Conservation (phyloP, 2,329 filamentous ascomycete species). For the Microsporum ferrugineum region DNA sequence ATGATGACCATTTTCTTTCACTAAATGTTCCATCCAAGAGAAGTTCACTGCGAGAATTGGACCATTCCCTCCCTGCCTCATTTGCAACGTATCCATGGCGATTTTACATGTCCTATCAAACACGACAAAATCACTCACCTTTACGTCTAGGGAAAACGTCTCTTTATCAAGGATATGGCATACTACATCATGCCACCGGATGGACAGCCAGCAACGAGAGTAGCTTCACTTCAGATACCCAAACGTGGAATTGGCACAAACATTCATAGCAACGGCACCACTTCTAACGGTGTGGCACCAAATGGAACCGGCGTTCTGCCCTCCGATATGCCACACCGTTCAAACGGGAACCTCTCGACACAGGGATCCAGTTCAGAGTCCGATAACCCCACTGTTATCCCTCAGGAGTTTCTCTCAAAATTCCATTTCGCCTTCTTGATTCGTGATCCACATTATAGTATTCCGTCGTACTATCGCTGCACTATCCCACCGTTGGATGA, state of each 20-base stretch:
- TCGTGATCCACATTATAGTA: constrained; percentile 81
- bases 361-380: constrained; percentile 45
- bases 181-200: constrained; percentile 79
- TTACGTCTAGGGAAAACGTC: constrained; percentile 60
- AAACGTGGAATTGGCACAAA: constrained; percentile 50
- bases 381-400: constrained; percentile 76
- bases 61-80: constrained; percentile 5
- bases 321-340: constrained; percentile 39
- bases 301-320: constrained; percentile 16
- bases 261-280: constrained; percentile 19
- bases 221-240: constrained; percentile 57
- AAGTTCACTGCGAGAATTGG: not conserved
- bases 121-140: constrained; percentile 31
- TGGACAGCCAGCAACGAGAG: constrained; percentile 55
- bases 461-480: constrained; percentile 91
- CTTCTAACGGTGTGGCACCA: constrained; percentile 18
- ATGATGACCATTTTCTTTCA: not conserved
- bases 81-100: not conserved
- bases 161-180: constrained; percentile 97
- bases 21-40: not conserved
- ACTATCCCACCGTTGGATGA: constrained; percentile 75
- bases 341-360: constrained; percentile 34
- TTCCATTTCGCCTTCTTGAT: constrained; percentile 97
- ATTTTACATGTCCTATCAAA: not conserved
- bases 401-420: constrained; percentile 56